phyloP scores from a whole-genome alignment of 371 early-diverging fungal genomes.

The Actinomortierella ambigua region DNA sequence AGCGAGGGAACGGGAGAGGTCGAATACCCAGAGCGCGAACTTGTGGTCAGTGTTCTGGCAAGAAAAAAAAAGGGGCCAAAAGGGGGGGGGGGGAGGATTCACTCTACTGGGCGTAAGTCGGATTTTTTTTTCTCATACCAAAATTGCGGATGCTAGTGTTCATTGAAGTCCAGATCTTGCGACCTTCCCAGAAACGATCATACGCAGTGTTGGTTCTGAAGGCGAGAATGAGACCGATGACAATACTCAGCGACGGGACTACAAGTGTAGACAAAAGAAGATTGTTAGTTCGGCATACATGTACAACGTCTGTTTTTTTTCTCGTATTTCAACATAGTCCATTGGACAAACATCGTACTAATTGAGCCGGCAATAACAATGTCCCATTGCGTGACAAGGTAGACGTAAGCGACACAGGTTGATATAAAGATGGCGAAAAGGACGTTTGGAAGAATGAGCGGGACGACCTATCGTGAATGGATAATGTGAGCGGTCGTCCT shows the following conservation, averaged over 20 bases:
- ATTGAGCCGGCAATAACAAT: conserved; percentile 31
- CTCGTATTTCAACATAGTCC: not conserved
- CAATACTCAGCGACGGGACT: conserved; percentile 65
- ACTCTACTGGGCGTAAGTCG: too few relatives aligned
- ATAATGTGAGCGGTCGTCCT: too few relatives aligned
- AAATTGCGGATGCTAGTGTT: conserved; percentile 62
- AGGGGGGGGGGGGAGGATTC: too few relatives aligned
- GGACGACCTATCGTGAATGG: conserved; percentile 29
- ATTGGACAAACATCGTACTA: conserved; percentile 9
- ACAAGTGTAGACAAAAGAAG: not conserved
- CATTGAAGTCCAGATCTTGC: conserved; percentile 68
- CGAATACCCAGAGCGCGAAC: too few relatives aligned
- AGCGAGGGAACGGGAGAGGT: too few relatives aligned
- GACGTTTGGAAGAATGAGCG: conserved; percentile 39
- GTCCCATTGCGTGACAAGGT: conserved; percentile 18
- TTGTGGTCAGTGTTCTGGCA: too few relatives aligned
- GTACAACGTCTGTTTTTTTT: not conserved
- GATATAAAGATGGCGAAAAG: conserved; percentile 37
- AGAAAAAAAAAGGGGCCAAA: too few relatives aligned
- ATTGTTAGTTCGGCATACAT: not conserved
- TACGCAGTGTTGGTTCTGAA: conserved; percentile 84
- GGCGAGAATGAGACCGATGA: conserved; percentile 72
- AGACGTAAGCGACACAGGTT: conserved; percentile 31
- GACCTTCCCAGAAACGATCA: conserved; percentile 79
- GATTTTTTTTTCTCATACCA: too few relatives aligned